Conservation (phyloP, 768 basidiomycete species). For the Naematelia encephala region DNA sequence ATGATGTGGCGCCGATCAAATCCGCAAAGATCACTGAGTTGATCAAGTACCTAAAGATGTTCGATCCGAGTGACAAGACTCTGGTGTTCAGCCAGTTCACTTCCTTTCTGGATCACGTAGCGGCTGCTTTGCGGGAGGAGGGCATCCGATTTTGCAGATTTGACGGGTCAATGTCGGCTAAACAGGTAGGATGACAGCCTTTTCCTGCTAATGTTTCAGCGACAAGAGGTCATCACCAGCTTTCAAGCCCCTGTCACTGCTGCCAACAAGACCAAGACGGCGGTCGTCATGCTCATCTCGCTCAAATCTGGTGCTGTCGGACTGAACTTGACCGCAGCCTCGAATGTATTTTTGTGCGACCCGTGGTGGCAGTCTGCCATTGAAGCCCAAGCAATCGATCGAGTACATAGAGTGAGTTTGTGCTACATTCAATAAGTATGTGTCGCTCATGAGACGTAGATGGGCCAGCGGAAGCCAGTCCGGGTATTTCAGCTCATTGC, state of each 20-base stretch:
- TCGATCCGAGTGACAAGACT: slow-evolving; percentile 69
- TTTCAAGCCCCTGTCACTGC: slow-evolving; percentile 54
- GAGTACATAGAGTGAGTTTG: slow-evolving; percentile 33
- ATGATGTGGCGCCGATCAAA: slow-evolving; percentile 16
- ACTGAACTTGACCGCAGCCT: slow-evolving; percentile 81
- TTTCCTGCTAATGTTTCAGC: slow-evolving; percentile 42
- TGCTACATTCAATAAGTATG: neutral
- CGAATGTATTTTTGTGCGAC: slow-evolving; percentile 59
- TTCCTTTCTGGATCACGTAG: slow-evolving; percentile 77
- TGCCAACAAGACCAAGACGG: slow-evolving; percentile 52
- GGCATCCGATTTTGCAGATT: slow-evolving; percentile 75
- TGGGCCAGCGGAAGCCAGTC: slow-evolving; percentile 78
- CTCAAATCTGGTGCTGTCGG: slow-evolving; percentile 83
- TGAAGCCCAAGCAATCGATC: slow-evolving; percentile 38
- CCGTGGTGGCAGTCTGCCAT: slow-evolving; percentile 48
- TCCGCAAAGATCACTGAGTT: slow-evolving; percentile 86
- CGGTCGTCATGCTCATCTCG: slow-evolving; percentile 80
- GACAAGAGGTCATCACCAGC: slow-evolving; percentile 69
- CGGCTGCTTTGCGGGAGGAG: slow-evolving; percentile 62
- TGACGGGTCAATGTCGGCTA: slow-evolving; percentile 81
- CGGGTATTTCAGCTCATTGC: slow-evolving; percentile 87
- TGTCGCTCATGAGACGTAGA: slow-evolving; percentile 50
- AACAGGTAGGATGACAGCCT: slow-evolving; percentile 45
- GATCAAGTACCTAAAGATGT: slow-evolving; percentile 66
- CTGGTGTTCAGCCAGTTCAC: slow-evolving; percentile 90